Conservation (phyloP, 371 early-diverging fungal genomes). For the Catenaria anguillulae region DNA sequence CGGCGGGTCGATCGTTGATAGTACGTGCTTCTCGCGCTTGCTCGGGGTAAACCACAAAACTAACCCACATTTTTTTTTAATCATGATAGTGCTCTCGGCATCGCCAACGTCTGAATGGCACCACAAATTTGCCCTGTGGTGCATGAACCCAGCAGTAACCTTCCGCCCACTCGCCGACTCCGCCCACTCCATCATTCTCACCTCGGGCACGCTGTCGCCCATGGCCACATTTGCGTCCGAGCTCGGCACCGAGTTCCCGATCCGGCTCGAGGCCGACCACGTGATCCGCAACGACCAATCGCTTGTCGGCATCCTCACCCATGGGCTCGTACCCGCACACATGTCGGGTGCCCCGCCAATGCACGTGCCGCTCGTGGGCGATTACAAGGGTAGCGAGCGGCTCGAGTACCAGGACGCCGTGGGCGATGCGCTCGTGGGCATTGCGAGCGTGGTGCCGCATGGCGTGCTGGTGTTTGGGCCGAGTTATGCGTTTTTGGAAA, state of each 20-base stretch:
- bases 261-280: slow-evolving; percentile 30
- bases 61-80: too few species aligned
- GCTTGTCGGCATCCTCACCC: slow-evolving; percentile 10
- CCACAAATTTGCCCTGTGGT: slow-evolving; percentile 16
- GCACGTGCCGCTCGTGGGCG: slow-evolving; percentile 19
- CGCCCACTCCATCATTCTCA: slow-evolving; percentile 17
- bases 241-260: slow-evolving; percentile 21
- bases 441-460: slow-evolving; percentile 23
- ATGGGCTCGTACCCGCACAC: too few species aligned
- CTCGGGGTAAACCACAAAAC: too few species aligned
- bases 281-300: slow-evolving; percentile 26
- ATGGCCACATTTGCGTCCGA: slow-evolving; percentile 26
- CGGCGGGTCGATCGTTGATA: too few species aligned
- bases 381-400: slow-evolving; percentile 15
- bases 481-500: slow-evolving; percentile 30
- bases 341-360: slow-evolving; percentile 1
- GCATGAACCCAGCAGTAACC: slow-evolving; percentile 24
- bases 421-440: slow-evolving; percentile 19
- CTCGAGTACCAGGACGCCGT: slow-evolving; percentile 23
- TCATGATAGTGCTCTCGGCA: too few species aligned
- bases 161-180: slow-evolving; percentile 13
- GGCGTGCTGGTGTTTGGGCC: slow-evolving; percentile 47
- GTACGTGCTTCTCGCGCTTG: too few species aligned
- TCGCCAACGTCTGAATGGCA: too few species aligned
- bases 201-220: slow-evolving; percentile 27